Base-by-base conservation (phyloP, 129 eudicot species). In the Flaveria sonorensis region DNA sequence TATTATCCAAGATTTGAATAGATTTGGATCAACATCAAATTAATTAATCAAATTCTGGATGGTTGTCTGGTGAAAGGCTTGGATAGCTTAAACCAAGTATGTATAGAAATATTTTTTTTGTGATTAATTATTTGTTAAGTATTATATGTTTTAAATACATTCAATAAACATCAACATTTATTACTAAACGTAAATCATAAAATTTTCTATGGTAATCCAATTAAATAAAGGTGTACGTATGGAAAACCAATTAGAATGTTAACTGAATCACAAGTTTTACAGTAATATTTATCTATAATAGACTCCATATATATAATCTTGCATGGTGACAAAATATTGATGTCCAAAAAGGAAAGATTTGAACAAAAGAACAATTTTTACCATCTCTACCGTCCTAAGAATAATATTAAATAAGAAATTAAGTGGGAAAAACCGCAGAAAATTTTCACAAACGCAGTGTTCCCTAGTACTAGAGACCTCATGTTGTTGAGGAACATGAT, bases 351-450 rank as follows among this genome's bases (percentile, higher is more conserved):
- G 10, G 42, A 67, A 18, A 53, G 10, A 56, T 43, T 50, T 53
- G 56, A 56, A 67, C 63, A 56, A 45, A 81, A 67, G 70, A 81
- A 20, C 71, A 68, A 50, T 40, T 52, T 71, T 80, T 81, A 81
- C 84, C 71, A 81, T 81, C 61, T 67, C 62, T 56, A 81, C 79
- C 40, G 63, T 53, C 70, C 84, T 77, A 66, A 45, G 56, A 69
- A 68, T 8, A 80, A 39, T 74, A 76, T 75, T 21, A 75, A 60
- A 61, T 32, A 10, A 70, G 68, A 61, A 61, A 61, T 28, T 23
- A 81, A 79, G 68, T 70, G 67, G 26, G 84, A n/a, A 57, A 81
- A 79, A 42, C 70, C 47, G 68, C 81, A 79, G n/a, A 81, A 74
- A 42, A 20, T 60, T 51, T 61, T 71, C 51, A 83, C 75, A 83